Base-by-base conservation (phyloP, 1,284 basidiomycete genomes). In the Heterobasidion parviporum region DNA sequence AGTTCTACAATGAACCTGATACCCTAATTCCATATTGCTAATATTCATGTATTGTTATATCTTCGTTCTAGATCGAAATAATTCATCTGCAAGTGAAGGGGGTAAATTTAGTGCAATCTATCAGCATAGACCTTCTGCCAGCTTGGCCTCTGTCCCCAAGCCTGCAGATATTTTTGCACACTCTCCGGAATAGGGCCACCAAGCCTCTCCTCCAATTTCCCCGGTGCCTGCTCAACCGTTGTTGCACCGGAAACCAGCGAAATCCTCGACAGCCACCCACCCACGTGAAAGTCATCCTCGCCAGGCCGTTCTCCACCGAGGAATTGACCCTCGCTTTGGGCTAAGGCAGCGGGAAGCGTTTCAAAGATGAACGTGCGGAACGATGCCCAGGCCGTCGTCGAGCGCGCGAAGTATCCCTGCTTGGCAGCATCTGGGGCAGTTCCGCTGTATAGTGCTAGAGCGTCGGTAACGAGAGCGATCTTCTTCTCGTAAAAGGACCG, bases 141-240 rank as follows among this genome's bases (percentile, higher is more conserved):
- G 62, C 80, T 81, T 36, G 78, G 74, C 57, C 82, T 72, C 62
- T 70, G 71, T 26, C 68, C 70, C 82, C 83, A 87, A n/a, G 72
- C 71, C 14, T 61, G 61, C 75, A 73, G 78, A 62, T 80, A 81
- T 36, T 64, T 62, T 6, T 61, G 69, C 0, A 81, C 67, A 62
- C 74, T 76, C 20, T 62, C 61, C 15, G 75, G 71, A 20, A 79
- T 63, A 0, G 71, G 63, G 45, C 66, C n/a, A 65, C 71, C 72
- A 32, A 77, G 69, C 58, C 69, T 72, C 56, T 72, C 70, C 65
- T 76, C 72, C 1, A 78, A 60, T 7, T 68, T 67, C 46, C 62
- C 65, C 54, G 72, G 52, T 0, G 71, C 73, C 58, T 57, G 50
- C 2, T 60, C 53, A 5, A 48, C 53, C 33, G 48, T 49, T n/a